phyloP scores from a whole-genome alignment of 129 eudicot species.

The Artemisia tridentata region DNA sequence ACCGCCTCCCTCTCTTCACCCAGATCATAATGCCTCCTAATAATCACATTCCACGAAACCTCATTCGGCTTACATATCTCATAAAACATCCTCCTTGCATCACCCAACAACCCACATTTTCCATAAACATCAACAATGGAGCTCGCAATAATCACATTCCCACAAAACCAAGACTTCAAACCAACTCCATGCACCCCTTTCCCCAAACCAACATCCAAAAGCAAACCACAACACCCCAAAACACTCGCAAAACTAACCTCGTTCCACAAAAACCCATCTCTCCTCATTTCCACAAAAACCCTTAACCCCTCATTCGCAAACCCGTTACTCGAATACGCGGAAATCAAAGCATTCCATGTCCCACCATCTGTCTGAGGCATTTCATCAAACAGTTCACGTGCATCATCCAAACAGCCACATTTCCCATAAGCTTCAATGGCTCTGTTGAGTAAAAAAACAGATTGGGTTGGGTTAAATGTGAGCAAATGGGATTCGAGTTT shows the following conservation, averaged over 20 bases:
- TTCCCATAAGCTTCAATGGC: slow-evolving; percentile 70
- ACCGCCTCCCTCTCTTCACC: slow-evolving; percentile 52
- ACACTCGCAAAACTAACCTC: slow-evolving; percentile 74
- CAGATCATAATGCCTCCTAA: slow-evolving; percentile 69
- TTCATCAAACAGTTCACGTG: slow-evolving; percentile 83
- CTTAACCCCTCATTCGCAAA: slow-evolving; percentile 39
- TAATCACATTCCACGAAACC: slow-evolving; percentile 84
- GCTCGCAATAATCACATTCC: slow-evolving; percentile 69
- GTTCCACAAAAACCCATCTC: slow-evolving; percentile 44
- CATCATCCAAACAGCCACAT: slow-evolving; percentile 68
- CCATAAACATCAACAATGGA: slow-evolving; percentile 79
- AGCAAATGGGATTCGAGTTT: slow-evolving; percentile 73
- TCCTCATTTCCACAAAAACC: slow-evolving; percentile 49
- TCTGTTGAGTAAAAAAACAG: slow-evolving; percentile 60
- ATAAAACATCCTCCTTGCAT: slow-evolving; percentile 69
- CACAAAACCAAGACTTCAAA: slow-evolving; percentile 52
- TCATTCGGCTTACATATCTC: slow-evolving; percentile 57
- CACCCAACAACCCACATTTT: slow-evolving; percentile 54
- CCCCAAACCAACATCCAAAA: slow-evolving; percentile 40
- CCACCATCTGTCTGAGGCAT: slow-evolving; percentile 85
- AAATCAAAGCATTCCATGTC: slow-evolving; percentile 78
- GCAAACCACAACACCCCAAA: slow-evolving; percentile 54
- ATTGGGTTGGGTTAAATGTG: slow-evolving; percentile 55
- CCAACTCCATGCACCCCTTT: slow-evolving; percentile 56
- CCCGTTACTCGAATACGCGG: slow-evolving; percentile 48